A percentile compares a stretch with the other conserved stretches of the same genome.
Conservation (phyloP, 108 stramenopile genomes). For the Cyclotella atomus region DNA sequence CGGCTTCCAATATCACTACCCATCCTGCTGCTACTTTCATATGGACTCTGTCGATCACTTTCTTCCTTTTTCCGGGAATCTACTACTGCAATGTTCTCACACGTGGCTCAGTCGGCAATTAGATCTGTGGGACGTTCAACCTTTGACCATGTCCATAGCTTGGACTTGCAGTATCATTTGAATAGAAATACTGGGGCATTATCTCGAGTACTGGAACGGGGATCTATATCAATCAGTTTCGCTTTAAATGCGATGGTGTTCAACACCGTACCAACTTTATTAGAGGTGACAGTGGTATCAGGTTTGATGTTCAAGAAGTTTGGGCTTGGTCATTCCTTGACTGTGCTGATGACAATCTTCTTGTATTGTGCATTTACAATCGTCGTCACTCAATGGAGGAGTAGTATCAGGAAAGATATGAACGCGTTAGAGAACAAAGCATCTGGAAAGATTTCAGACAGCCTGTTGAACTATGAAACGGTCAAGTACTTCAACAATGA, state of each 20-base stretch:
- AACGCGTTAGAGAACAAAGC: constrained; percentile 95
- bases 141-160: constrained; percentile 91
- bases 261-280: constrained; percentile 91
- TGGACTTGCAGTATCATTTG: constrained; percentile 94
- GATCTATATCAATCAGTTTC: constrained; percentile 91
- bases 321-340: constrained; percentile 80
- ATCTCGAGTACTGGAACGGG: constrained; percentile 90
- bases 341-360: constrained; percentile 86
- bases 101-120: constrained; percentile 34
- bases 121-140: constrained; percentile 81
- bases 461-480: constrained; percentile 97
- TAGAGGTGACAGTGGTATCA: constrained; percentile 94
- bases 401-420: constrained; percentile 94
- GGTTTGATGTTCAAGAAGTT: constrained; percentile 86
- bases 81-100: constrained; percentile 29
- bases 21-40: constrained; percentile 22
- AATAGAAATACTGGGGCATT: constrained; percentile 90
- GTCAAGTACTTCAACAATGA: constrained; percentile 98
- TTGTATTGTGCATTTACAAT: constrained; percentile 92
- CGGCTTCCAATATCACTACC: constrained; percentile 2
- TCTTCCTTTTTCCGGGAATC: constrained; percentile 29
- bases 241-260: constrained; percentile 97
- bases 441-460: constrained; percentile 90
- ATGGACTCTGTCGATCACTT: constrained; percentile 21
- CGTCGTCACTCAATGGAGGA: constrained; percentile 95